Evolutionary conservation across 2,329 filamentous ascomycete genomes (phyloP), one percentile per base, ranked within the genome.

Genomic region (Amauroascus verrucosus): DNA sequence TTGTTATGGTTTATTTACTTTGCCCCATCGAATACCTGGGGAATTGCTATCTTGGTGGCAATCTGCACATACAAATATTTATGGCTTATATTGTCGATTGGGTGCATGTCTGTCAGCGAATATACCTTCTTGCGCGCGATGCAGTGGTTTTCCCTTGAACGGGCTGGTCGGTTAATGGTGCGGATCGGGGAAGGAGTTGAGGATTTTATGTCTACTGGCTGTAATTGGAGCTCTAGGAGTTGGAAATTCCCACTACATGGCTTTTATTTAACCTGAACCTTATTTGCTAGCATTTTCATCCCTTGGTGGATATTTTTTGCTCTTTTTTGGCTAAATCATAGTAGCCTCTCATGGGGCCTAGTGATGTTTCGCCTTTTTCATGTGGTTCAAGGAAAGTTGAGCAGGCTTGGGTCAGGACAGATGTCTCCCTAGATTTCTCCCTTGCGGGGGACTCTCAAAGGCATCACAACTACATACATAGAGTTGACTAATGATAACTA

Each of bases 31-130:
- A 13, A 1, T 24, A 2, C 28, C 26, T 33, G 46, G 46, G 30
- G n/a, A 30, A 41, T 38, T 50, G 35, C 22, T 43, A 43, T 41
- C 38, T 43, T 43, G 48, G 35, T 50, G 48, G 38, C 37, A 43
- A 33, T 51, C 48, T 51, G 48, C 48, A 51, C 38, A 51, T 51
- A 51, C 48, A 38, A 8, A 44, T 24, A 13, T 51, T 44, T 32
- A 43, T 33, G 35, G 38, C 35, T 43, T 50, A 50, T 50, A 50
- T 43, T n/a, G 8, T 18, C 33, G 11, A 14, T 16, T 43, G 38
- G 38, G 26, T 43, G 40, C 40, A 51, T 51, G 22, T 33, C 41
- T 28, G 38, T 7, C 28, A 26, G 24, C 48, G 40, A 44, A 38
- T 32, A 48, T 37, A 37, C 33, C 20, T 48, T 33, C 32, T 28